A percentile compares a stretch with the other conserved stretches of the same genome.
Evolutionary conservation across 2,329 filamentous ascomycete species (phyloP).

Genomic region (Paramyrothecium roridum): DNA sequence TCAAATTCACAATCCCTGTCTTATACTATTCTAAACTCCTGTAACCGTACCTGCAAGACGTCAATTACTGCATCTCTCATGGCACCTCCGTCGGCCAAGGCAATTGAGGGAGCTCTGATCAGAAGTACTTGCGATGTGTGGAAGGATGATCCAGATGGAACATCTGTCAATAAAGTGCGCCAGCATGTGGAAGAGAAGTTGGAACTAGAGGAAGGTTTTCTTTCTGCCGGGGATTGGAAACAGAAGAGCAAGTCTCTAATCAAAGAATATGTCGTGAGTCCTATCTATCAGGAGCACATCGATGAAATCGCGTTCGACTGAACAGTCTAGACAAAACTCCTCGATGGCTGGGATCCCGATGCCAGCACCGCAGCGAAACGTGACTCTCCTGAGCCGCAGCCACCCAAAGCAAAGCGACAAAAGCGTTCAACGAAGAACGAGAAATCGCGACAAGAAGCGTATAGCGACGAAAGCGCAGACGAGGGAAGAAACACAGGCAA

Average conservation of each 20-base stretch:
- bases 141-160: slow-evolving; percentile 36
- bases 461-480: slow-evolving; percentile 10
- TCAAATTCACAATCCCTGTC: not conserved
- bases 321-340: slow-evolving; percentile 27
- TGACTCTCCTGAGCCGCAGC: slow-evolving; percentile 26
- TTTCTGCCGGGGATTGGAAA: slow-evolving; percentile 52
- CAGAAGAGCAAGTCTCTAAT: slow-evolving; percentile 56
- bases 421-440: slow-evolving; percentile 28
- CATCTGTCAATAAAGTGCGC: slow-evolving; percentile 57
- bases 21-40: too few relatives aligned
- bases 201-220: slow-evolving; percentile 47
- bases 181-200: slow-evolving; percentile 47
- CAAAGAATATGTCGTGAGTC: slow-evolving; percentile 49
- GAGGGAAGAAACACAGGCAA: slow-evolving; percentile 14
- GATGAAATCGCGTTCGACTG: not conserved
- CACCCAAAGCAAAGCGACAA: slow-evolving; percentile 34
- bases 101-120: slow-evolving; percentile 43
- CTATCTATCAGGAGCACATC: not conserved
- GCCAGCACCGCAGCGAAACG: slow-evolving; percentile 28
- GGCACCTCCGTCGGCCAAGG: slow-evolving; percentile 39
- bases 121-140: slow-evolving; percentile 45
- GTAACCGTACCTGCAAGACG: too few relatives aligned
- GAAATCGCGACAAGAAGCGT: slow-evolving; percentile 28
- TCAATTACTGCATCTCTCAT: too few relatives aligned
- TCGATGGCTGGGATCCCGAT: slow-evolving; percentile 29